phyloP scores from a whole-genome alignment of 805 yeast species.

The Alloascoidea africana region DNA sequence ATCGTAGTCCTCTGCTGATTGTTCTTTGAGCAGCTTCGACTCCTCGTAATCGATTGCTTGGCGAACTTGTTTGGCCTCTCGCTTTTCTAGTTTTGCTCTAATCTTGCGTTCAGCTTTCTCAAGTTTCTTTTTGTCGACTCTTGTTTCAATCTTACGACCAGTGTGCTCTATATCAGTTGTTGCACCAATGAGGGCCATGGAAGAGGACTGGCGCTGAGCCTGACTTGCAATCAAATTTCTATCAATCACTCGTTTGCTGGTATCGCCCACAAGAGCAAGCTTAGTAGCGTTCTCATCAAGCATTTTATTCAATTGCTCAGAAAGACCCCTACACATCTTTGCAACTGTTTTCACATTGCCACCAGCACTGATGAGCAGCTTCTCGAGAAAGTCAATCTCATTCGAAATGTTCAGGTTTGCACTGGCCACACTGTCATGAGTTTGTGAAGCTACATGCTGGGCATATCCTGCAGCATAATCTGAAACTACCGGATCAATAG shows the following conservation, averaged over 20 bases:
- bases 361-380: slow-evolving; percentile 68
- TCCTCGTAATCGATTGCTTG: slow-evolving; percentile 84
- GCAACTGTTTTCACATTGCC: slow-evolving; percentile 46
- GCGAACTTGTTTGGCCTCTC: slow-evolving; percentile 38
- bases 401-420: slow-evolving; percentile 48
- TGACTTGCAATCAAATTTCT: slow-evolving; percentile 53
- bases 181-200: slow-evolving; percentile 65
- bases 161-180: slow-evolving; percentile 79
- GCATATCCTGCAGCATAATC: slow-evolving; percentile 88
- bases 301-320: slow-evolving; percentile 34
- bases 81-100: slow-evolving; percentile 92
- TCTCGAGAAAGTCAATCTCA: slow-evolving; percentile 56
- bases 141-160: slow-evolving; percentile 81
- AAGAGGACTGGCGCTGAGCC: slow-evolving; percentile 54
- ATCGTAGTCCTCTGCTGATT: slow-evolving; percentile 64
- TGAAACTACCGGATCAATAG: slow-evolving; percentile 74
- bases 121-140: slow-evolving; percentile 91
- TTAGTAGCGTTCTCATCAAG: slow-evolving; percentile 56
- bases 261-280: slow-evolving; percentile 67
- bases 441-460: slow-evolving; percentile 61
- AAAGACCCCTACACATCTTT: slow-evolving; percentile 28
- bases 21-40: slow-evolving; percentile 66
- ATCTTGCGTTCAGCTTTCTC: slow-evolving; percentile 96
- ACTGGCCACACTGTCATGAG: slow-evolving; percentile 71
- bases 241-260: slow-evolving; percentile 75